Base-by-base conservation (phyloP, 495 filamentous ascomycete species). In the Penicillium samsonianum region DNA sequence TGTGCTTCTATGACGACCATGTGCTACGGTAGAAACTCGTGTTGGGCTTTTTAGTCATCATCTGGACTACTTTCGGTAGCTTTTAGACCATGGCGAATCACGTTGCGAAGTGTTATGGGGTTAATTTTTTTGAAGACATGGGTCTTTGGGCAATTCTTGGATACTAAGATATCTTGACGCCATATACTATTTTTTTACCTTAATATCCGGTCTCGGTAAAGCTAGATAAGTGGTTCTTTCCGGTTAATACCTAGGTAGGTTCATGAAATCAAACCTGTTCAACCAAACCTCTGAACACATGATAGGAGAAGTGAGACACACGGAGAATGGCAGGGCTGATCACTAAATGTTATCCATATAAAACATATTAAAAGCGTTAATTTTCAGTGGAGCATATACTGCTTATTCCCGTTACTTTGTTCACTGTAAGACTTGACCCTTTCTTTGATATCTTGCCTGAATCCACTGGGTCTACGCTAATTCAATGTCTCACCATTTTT, bases 401-500 rank as follows among this genome's bases (percentile, higher is more conserved):
- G 28, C 14, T 37, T n/a, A 37, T 7, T 5, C 33, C 33, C 14
- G 33, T 37, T 16, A 37, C 14, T 30, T 30, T 30, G 28, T 30
- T 3, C 28, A 30, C n/a, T n/a, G n/a, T n/a, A 10, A 30, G 9
- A 28, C 28, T 30, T 30, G 28, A 6, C 6, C 16, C 4, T 16
- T 23, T 26, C 26, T 42, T 22, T 23, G 7, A 20, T 43, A 45
- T 42, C 12, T 40, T 19, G 2, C 17, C 6, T 9, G 17, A 23
- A 30, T 31, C 35, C 45, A 33, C 28, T n/a, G n/a, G n/a, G n/a
- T 26, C 26, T 45, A 35, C 35, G 46, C 50, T 33, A 45, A 59
- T 42, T 31, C 22, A 38, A 11, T 41, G 50, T 52, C 37, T 52
- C 50, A 52, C 50, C 25, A 52, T n/a, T n/a, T 48, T 23, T 19